Evolutionary conservation across 2,329 filamentous ascomycete genomes (phyloP).

Genomic region (Phyllosticta citribraziliensis): DNA sequence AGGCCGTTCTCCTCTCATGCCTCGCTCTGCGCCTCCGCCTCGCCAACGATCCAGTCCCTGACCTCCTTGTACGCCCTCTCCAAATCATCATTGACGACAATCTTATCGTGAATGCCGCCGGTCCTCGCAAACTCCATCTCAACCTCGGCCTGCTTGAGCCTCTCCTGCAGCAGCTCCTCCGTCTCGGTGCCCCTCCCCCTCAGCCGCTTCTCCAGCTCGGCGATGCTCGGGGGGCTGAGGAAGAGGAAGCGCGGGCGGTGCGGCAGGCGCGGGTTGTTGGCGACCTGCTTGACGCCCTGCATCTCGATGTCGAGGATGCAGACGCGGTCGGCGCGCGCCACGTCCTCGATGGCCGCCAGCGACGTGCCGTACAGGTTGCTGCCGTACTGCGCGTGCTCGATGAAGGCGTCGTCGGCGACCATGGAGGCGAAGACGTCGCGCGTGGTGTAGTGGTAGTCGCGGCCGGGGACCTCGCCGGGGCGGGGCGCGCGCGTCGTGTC

Average conservation of each 20-base stretch:
- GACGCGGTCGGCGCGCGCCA: constrained; percentile 58
- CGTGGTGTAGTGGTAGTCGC: constrained; percentile 71
- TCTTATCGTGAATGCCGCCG: constrained; percentile 40
- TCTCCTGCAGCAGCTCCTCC: constrained; percentile 39
- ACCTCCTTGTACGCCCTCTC: constrained; percentile 41
- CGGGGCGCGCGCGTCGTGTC: constrained; percentile 67
- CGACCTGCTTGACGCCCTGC: constrained; percentile 95
- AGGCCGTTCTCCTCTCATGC: neutral
- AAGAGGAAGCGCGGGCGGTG: constrained; percentile 72
- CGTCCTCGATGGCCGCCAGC: constrained; percentile 66
- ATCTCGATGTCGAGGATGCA: constrained; percentile 95
- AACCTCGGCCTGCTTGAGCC: constrained; percentile 37
- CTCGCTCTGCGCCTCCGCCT: neutral
- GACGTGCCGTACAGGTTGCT: constrained; percentile 82
- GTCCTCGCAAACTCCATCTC: constrained; percentile 33
- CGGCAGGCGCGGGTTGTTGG: constrained; percentile 46
- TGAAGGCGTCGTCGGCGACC: constrained; percentile 61
- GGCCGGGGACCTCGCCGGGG: constrained; percentile 62
- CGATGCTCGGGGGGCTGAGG: constrained; percentile 67
- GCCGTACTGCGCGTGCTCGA: constrained; percentile 80
- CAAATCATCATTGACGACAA: constrained; percentile 43
- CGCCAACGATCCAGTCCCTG: constrained; percentile 41
- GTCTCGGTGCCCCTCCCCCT: constrained; percentile 33
- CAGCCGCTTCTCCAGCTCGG: constrained; percentile 57
- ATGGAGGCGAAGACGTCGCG: constrained; percentile 58